phyloP scores from a whole-genome alignment of 208 protist species.

The Leishmania braziliensis region DNA sequence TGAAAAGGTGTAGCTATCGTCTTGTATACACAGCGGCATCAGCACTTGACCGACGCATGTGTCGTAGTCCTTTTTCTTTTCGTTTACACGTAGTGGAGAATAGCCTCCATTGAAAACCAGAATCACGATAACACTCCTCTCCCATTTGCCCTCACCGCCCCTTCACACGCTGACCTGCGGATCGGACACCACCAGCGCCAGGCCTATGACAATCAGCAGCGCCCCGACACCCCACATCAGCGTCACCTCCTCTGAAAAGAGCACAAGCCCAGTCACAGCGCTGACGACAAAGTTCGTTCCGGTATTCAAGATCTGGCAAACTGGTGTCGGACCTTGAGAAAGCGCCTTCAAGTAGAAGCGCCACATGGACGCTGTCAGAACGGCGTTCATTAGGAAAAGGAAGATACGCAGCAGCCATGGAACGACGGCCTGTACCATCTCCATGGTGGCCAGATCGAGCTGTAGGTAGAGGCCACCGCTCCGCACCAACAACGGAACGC shows the following conservation, averaged over 20 bases:
- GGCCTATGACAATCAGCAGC: conserved; percentile 62
- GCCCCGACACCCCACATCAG: conserved; percentile 65
- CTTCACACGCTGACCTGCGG: conserved; percentile 27
- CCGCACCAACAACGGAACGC: conserved; percentile 24
- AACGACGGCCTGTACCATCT: conserved; percentile 22
- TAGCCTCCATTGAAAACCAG: too few species aligned
- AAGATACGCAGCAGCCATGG: conserved; percentile 45
- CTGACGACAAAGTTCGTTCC: conserved; percentile 84
- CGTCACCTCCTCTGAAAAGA: conserved; percentile 81
- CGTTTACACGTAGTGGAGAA: neutral
- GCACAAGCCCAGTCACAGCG: conserved; percentile 64
- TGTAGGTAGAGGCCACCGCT: conserved; percentile 10
- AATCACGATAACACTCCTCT: neutral
- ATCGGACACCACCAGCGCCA: conserved; percentile 75
- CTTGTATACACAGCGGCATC: neutral
- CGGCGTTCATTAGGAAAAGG: conserved; percentile 56
- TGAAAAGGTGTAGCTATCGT: neutral
- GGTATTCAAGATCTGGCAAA: conserved; percentile 85
- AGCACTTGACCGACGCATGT: neutral
- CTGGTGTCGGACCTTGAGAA: conserved; percentile 76
- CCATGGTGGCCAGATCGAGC: conserved; percentile 17
- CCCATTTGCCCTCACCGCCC: neutral
- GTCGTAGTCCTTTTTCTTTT: neutral
- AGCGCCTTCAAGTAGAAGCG: conserved; percentile 85
- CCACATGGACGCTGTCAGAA: conserved; percentile 87